phyloP scores from a whole-genome alignment of 2,329 filamentous ascomycete species.

The Claviceps humidiphila region DNA sequence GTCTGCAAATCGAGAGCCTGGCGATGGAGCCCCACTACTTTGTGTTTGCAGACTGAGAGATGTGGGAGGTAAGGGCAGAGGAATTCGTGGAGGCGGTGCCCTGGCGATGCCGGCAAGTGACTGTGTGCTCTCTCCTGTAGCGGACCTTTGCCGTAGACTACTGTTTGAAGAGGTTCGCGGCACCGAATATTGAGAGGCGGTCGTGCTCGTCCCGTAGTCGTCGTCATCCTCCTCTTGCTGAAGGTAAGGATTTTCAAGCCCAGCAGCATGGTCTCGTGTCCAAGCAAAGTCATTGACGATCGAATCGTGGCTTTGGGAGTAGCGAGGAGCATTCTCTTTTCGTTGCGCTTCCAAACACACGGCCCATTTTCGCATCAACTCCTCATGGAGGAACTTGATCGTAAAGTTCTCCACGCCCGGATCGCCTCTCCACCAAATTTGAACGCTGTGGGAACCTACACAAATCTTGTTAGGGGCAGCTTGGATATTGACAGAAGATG shows the following conservation, averaged over 20 bases:
- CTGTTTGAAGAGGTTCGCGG: conserved; percentile 47
- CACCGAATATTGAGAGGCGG: conserved; percentile 23
- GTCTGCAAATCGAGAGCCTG: conserved; percentile 49
- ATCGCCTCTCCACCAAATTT: conserved; percentile 98
- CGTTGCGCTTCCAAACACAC: conserved; percentile 65
- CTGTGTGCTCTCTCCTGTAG: conserved; percentile 56
- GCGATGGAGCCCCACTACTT: conserved; percentile 36
- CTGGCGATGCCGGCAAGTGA: conserved; percentile 44
- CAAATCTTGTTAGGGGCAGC: conserved; percentile 14
- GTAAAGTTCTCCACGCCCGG: conserved; percentile 92
- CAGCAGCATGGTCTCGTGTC: conserved; percentile 52
- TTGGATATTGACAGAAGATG: neutral
- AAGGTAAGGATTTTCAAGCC: conserved; percentile 71
- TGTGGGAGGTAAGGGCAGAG: conserved; percentile 42
- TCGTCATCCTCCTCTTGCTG: conserved; percentile 51
- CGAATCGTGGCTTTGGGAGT: conserved; percentile 33
- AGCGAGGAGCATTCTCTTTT: conserved; percentile 41
- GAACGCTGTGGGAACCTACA: conserved; percentile 78
- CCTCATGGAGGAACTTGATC: conserved; percentile 85
- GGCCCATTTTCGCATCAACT: conserved; percentile 87
- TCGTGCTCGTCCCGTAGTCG: conserved; percentile 27
- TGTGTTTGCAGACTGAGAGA: conserved; percentile 59
- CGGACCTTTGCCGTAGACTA: conserved; percentile 63
- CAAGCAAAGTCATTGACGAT: conserved; percentile 65
- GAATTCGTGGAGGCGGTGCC: conserved; percentile 58